Evolutionary conservation across 2,329 filamentous ascomycete species (phyloP).

Genomic region (Sporothrix schenckii): DNA sequence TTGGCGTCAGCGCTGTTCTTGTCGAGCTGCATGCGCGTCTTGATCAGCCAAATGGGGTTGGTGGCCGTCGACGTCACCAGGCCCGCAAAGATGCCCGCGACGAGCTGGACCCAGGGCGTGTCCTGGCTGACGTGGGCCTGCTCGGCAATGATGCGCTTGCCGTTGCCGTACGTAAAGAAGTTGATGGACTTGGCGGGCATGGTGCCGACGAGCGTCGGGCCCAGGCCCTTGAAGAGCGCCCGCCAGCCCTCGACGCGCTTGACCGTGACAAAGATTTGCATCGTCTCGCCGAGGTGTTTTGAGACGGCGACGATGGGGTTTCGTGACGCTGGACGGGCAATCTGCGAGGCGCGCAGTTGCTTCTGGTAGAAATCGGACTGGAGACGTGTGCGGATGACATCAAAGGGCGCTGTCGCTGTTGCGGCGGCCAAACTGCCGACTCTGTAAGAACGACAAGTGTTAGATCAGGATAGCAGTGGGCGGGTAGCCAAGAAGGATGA

Average conservation of each 20-base stretch:
- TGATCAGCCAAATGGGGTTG: constrained; percentile 96
- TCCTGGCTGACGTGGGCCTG: constrained; percentile 70
- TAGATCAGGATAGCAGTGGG: background rate
- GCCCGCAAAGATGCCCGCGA: constrained; percentile 75
- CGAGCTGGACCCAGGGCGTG: constrained; percentile 74
- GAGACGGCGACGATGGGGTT: constrained; percentile 66
- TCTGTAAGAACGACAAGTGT: constrained; percentile 49
- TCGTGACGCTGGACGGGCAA: constrained; percentile 54
- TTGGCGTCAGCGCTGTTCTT: constrained; percentile 72
- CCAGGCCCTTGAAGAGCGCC: constrained; percentile 89
- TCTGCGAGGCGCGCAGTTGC: constrained; percentile 70
- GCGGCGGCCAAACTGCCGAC: constrained; percentile 89
- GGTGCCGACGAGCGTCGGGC: constrained; percentile 85
- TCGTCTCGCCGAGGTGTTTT: constrained; percentile 80
- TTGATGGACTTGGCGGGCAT: constrained; percentile 89
- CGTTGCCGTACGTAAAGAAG: constrained; percentile 91
- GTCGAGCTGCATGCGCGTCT: constrained; percentile 89
- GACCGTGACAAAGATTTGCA: constrained; percentile 81
- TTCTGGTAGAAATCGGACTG: constrained; percentile 94
- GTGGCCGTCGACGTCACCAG: constrained; percentile 87
- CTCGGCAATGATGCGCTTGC: constrained; percentile 78
- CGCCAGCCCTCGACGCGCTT: constrained; percentile 80
- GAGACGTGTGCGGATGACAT: constrained; percentile 89
- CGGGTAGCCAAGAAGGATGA: background rate
- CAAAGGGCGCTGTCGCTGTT: constrained; percentile 89